Conservation (phyloP, 345 rosid species). For the Jatropha curcas region DNA sequence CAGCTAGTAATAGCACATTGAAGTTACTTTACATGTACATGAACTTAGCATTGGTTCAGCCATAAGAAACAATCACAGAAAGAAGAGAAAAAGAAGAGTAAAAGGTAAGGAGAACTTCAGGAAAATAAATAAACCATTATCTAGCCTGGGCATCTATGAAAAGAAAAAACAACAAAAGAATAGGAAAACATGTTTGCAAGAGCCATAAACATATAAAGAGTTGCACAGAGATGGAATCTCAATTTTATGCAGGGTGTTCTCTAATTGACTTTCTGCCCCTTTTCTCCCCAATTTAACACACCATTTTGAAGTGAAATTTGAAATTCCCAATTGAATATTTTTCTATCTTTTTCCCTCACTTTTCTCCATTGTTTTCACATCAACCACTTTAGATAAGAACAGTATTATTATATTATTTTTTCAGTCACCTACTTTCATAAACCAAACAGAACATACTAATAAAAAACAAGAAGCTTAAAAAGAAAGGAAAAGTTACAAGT, state of each 20-base stretch:
- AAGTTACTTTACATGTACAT: too few relatives aligned
- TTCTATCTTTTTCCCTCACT: not conserved
- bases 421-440: slow-evolving; percentile 1
- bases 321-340: not conserved
- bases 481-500: not conserved
- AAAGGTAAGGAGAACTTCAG: too few relatives aligned
- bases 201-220: not conserved
- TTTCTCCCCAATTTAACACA: not conserved
- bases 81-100: too few relatives aligned
- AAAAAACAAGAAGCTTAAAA: not conserved
- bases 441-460: not conserved
- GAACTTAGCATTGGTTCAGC: too few relatives aligned
- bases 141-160: too few relatives aligned
- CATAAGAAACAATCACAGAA: too few relatives aligned
- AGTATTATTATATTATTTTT: not conserved
- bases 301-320: not conserved
- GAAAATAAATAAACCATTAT: too few relatives aligned
- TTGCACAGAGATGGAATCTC: not conserved
- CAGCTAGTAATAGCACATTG: too few relatives aligned
- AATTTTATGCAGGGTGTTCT: not conserved
- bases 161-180: not conserved
- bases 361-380: too few relatives aligned
- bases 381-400: not conserved
- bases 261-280: not conserved
- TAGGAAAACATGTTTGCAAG: not conserved